These are phyloP conservation scores for Paecilomyces variotii DNA, from an alignment of 2,329 filamentous ascomycete genomes.

Conservation along the genomic window DNA sequence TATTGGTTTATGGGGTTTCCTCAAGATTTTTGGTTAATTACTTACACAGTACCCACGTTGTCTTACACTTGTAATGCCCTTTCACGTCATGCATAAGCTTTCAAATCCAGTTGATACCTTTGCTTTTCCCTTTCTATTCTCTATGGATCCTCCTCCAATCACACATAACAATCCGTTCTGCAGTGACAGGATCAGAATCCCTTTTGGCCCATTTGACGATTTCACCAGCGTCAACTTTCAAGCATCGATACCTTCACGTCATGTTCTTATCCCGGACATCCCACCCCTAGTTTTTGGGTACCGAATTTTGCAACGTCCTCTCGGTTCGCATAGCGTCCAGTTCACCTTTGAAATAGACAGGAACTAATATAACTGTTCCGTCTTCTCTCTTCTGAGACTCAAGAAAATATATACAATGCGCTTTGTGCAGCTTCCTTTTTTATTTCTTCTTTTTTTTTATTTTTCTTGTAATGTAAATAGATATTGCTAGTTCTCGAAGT, in stretches of 20 bases:
- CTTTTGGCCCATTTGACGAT: not conserved
- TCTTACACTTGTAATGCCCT: not conserved
- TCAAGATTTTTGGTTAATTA: constrained; percentile 66
- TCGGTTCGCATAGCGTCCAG: not conserved
- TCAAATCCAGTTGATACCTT: not conserved
- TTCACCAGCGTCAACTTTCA: not conserved
- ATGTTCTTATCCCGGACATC: not conserved
- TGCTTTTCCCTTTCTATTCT: not conserved
- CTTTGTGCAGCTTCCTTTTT: not conserved
- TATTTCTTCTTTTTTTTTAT: not conserved
- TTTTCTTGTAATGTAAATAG: too few relatives aligned
- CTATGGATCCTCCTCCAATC: not conserved
- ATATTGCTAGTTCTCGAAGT: too few relatives aligned
- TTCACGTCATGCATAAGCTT: not conserved
- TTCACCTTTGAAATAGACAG: not conserved
- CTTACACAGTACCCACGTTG: constrained; percentile 1
- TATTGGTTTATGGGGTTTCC: constrained; percentile 80
- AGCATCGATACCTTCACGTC: not conserved
- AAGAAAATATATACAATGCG: not conserved
- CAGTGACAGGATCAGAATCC: not conserved
- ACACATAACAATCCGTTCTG: too few relatives aligned
- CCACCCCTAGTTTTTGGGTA: not conserved
- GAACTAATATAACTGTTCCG: not conserved
- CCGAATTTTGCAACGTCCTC: not conserved
- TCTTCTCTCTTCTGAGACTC: not conserved